A percentile compares a stretch with the other conserved stretches of the same genome.
Evolutionary conservation across 176 grass and related monocot species (phyloP).

Genomic region (Juncus inflexus): DNA sequence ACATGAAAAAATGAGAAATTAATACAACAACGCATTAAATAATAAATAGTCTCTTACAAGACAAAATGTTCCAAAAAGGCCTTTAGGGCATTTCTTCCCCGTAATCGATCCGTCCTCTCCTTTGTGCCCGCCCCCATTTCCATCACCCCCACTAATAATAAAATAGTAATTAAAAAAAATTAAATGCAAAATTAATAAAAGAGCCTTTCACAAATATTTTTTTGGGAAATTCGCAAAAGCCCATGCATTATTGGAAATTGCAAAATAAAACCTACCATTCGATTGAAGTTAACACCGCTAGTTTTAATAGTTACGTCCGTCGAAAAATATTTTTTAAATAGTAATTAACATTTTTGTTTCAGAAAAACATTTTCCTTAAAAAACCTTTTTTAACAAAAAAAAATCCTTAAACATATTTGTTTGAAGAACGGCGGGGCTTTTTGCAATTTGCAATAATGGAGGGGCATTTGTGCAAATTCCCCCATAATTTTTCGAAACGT

Average conservation of each 20-base stretch:
- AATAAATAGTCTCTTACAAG: slow-evolving; percentile 10
- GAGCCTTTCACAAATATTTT: slow-evolving; percentile 1
- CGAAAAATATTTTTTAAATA: too few species aligned
- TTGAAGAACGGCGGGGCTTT: too few species aligned
- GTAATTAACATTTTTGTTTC: too few species aligned
- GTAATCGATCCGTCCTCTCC: slow-evolving; percentile 77
- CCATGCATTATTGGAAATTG: too few species aligned
- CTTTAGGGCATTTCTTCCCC: slow-evolving; percentile 77
- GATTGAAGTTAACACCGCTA: too few species aligned
- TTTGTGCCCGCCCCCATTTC: slow-evolving; percentile 54
- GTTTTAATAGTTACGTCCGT: too few species aligned
- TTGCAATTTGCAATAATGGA: too few species aligned
- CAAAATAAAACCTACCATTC: too few species aligned
- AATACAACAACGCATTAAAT: background rate
- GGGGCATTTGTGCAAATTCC: too few species aligned
- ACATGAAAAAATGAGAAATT: background rate
- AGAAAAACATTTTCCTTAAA: too few species aligned
- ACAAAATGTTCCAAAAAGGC: slow-evolving; percentile 94
- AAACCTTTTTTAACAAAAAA: too few species aligned
- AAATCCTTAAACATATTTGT: too few species aligned
- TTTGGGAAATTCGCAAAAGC: background rate
- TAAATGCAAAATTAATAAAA: slow-evolving; percentile 13
- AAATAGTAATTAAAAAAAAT: slow-evolving; percentile 23
- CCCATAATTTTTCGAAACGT: slow-evolving; percentile 6
- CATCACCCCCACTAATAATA: slow-evolving; percentile 62